Evolutionary conservation across 1,284 basidiomycete species (phyloP), one percentile per base, ranked within the genome.

Genomic region (Marasmius fiardii): DNA sequence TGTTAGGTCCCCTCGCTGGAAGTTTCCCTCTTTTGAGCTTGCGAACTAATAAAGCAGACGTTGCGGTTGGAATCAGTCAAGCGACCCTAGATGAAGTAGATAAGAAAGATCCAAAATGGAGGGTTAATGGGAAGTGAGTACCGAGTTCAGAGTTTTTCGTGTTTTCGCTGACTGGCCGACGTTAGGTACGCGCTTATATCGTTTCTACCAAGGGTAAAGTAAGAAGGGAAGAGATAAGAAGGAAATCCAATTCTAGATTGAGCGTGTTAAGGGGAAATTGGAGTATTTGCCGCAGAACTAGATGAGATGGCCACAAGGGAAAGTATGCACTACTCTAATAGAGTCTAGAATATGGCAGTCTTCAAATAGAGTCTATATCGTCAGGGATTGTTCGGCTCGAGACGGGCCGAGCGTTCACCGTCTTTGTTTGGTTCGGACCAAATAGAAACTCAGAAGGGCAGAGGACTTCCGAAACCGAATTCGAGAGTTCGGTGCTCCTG

Each of bases 11-110:
- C 0, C 71, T 96, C 16, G 83, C 84, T 0, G 91, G 93, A 1
- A 76, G 85, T 7, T 88, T 97, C 70, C 88, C 89, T 2, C 70
- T 97, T 21, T 73, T 97, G 28, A 93, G 91, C 62, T 73, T 98
- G 57, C 83, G 96, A 23, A 99, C 96, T 1, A 95, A 92, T 77
- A 98, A 99, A 71, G 96, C 96, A 0, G 95, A 98, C 66, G 95
- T 98, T 1, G 90, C 90, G 33, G 92, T 94, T 12, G 93, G 90
- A 1, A 78, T 96, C 4, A 71, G 82, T 2, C 74, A 82, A 55
- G 85, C 84, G 0, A 72, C 83, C 2, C 87, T 83, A 0, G 83
- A 87, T 58, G 74, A 75, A 59, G 74, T 95, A 7, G 91, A 95
- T 64, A 65, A 64, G 37, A 80, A 77, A 52, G 90, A 81, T 26